Conservation (phyloP, 441 rosid species). For the Gossypium gossypioides region DNA sequence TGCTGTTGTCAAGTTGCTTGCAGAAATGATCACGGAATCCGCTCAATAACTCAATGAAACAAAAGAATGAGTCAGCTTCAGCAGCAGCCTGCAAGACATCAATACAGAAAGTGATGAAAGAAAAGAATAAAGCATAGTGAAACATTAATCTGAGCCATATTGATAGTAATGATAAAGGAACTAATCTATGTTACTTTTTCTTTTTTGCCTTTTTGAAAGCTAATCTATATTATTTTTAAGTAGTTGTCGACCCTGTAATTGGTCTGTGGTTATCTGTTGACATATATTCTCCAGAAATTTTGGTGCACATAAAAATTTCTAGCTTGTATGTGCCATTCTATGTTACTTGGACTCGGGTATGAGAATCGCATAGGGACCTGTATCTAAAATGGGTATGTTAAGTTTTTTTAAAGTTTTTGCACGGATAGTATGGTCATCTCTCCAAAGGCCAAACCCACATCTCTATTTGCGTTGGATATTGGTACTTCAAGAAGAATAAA, state of each 20-base stretch:
- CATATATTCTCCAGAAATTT: neutral
- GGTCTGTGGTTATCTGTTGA: neutral
- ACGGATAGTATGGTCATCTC: neutral
- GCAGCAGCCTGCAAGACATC: constrained; percentile 58
- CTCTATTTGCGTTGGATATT: neutral
- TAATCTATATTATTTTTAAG: neutral
- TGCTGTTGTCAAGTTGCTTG: constrained; percentile 96
- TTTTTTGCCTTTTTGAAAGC: no score
- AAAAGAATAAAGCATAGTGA: neutral
- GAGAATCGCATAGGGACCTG: no score
- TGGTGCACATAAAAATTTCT: neutral
- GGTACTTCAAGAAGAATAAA: neutral
- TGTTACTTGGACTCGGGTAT: no score
- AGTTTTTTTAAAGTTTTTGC: no score
- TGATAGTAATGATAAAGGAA: constrained; percentile 5
- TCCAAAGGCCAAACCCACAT: neutral
- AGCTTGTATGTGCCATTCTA: no score
- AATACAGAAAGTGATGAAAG: constrained; percentile 23
- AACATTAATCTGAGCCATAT: neutral
- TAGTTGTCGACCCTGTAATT: neutral
- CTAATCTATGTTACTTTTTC: neutral
- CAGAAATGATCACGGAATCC: constrained; percentile 93
- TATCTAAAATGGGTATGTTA: no score
- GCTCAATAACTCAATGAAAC: constrained; percentile 81
- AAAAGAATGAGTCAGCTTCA: constrained; percentile 90